Conservation (phyloP, 805 yeast genomes). For the Pichia pseudocactophila region DNA sequence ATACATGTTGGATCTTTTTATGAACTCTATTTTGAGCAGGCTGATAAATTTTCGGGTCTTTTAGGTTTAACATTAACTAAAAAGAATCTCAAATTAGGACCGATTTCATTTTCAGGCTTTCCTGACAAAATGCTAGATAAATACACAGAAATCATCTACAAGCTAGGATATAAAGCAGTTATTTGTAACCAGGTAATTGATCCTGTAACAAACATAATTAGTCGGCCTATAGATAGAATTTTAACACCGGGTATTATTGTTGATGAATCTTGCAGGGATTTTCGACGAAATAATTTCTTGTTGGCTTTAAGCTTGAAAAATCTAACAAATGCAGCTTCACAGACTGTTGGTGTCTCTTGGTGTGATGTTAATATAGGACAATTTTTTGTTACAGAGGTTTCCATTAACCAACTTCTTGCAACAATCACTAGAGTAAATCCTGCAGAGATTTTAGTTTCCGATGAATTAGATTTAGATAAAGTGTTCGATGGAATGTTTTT, state of each 20-base stretch:
- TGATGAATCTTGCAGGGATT: conserved; percentile 76
- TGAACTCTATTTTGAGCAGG: conserved; percentile 85
- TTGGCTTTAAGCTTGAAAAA: conserved; percentile 54
- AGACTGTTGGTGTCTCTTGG: conserved; percentile 72
- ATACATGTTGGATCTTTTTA: conserved; percentile 85
- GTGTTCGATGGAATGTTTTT: conserved; percentile 44
- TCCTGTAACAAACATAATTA: conserved; percentile 30
- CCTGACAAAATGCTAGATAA: conserved; percentile 65
- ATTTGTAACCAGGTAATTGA: conserved; percentile 59
- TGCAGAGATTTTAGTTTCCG: conserved; percentile 60
- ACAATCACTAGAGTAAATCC: conserved; percentile 76
- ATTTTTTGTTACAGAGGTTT: conserved; percentile 58
- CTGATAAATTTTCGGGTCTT: conserved; percentile 59
- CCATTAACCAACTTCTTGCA: conserved; percentile 50
- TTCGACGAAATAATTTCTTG: conserved; percentile 62
- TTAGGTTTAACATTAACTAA: conserved; percentile 66
- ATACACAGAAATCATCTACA: conserved; percentile 66
- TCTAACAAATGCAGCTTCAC: conserved; percentile 28
- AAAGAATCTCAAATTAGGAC: conserved; percentile 35
- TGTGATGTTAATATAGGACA: conserved; percentile 81
- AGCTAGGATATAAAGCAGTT: conserved; percentile 64
- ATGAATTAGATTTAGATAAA: conserved; percentile 32
- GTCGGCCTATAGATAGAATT: conserved; percentile 67
- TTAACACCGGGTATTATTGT: conserved; percentile 90
- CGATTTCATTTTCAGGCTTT: conserved; percentile 84